Evolutionary conservation across 441 rosid species (phyloP).

Genomic region (Corymbia calophylla): DNA sequence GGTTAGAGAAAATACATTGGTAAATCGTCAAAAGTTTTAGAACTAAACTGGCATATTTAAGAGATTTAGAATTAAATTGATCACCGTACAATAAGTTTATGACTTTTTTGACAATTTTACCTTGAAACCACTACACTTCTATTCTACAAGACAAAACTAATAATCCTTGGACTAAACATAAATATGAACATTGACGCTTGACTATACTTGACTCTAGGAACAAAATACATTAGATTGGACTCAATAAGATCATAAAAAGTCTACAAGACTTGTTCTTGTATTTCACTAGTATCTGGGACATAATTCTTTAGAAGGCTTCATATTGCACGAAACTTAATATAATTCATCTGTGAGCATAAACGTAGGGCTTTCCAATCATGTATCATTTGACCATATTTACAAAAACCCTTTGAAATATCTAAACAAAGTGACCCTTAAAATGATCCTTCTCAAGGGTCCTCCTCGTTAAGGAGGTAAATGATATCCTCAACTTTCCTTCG

Average conservation of each 20-base stretch:
- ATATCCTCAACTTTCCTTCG: not conserved
- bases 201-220: not conserved
- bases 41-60: not conserved
- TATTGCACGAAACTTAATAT: not conserved
- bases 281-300: not conserved
- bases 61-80: too few relatives aligned
- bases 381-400: too few relatives aligned
- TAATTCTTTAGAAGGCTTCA: not conserved
- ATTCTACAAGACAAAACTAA: not conserved
- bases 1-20: fast-evolving
- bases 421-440: not conserved
- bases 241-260: too few relatives aligned
- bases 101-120: too few relatives aligned
- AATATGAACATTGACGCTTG: not conserved
- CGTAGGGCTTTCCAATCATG: not conserved
- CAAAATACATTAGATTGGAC: too few relatives aligned
- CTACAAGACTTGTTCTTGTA: too few relatives aligned
- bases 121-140: not conserved
- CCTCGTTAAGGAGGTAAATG: not conserved
- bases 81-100: too few relatives aligned
- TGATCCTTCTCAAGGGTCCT: not conserved
- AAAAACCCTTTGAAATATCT: not conserved
- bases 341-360: not conserved
- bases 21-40: not conserved
- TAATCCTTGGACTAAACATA: not conserved